Evolutionary conservation across 495 filamentous ascomycete species (phyloP).

Genomic region (Arthonia radiata): DNA sequence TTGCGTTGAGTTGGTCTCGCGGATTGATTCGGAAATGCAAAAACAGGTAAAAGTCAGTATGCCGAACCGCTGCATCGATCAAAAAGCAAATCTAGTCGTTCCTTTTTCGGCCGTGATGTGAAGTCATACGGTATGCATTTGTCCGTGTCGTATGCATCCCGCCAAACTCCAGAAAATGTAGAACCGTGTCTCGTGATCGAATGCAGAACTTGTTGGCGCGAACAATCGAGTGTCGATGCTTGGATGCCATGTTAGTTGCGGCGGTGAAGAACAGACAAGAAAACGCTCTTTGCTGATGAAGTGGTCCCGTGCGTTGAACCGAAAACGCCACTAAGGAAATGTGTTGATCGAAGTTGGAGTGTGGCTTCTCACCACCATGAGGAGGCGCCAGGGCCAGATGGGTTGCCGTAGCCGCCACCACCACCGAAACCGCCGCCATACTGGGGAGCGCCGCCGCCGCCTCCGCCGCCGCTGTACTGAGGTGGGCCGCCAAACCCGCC

Average conservation of each 20-base stretch:
- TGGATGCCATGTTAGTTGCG: slow-evolving; percentile 3
- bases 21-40: no score
- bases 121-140: no score
- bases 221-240: no score
- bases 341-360: slow-evolving; percentile 7
- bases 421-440: slow-evolving; percentile 11
- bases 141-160: no score
- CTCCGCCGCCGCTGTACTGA: slow-evolving; percentile 21
- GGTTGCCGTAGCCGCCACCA: slow-evolving; percentile 55
- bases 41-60: no score
- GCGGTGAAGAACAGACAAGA: slow-evolving; percentile 2
- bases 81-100: no score
- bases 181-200: no score
- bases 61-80: no score
- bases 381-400: slow-evolving; percentile 54
- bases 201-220: no score
- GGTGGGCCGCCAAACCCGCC: slow-evolving; percentile 20
- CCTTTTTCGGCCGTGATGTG: no score
- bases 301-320: not conserved
- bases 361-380: slow-evolving; percentile 78
- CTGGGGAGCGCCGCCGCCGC: slow-evolving; percentile 14
- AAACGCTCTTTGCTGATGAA: slow-evolving; percentile 1
- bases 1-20: no score
- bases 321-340: slow-evolving; percentile 1
- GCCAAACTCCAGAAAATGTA: no score